Evolutionary conservation across 1,284 basidiomycete genomes (phyloP).

Genomic region (Trametes polyzona): DNA sequence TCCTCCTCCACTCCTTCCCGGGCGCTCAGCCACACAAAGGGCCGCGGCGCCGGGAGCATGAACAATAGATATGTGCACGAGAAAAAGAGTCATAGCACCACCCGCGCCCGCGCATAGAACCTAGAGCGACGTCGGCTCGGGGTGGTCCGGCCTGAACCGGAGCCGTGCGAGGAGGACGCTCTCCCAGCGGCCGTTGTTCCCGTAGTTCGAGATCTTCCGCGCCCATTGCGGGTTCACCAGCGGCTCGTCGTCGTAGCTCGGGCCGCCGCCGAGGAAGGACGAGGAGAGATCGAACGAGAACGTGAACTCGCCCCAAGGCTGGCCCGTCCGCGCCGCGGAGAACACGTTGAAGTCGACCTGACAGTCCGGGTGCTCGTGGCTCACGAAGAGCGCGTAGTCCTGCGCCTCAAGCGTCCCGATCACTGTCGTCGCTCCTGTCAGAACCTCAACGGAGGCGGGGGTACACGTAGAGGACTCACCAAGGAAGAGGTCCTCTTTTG

Average conservation of each 20-base stretch:
- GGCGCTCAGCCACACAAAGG: too few species aligned
- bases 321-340: slow-evolving; percentile 36
- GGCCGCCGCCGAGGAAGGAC: slow-evolving; percentile 36
- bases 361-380: slow-evolving; percentile 68
- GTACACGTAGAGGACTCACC: slow-evolving; percentile 46
- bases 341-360: slow-evolving; percentile 66
- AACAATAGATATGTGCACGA: too few species aligned
- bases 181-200: slow-evolving; percentile 39
- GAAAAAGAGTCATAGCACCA: too few species aligned
- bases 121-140: slow-evolving; percentile 55
- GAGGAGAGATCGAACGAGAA: slow-evolving; percentile 46
- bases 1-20: too few species aligned
- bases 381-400: slow-evolving; percentile 72
- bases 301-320: slow-evolving; percentile 72
- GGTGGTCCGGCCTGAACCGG: slow-evolving; percentile 58
- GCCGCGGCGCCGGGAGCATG: too few species aligned
- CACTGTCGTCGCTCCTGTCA: slow-evolving; percentile 44
- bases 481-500: slow-evolving; percentile 71
- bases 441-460: not conserved
- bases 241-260: slow-evolving; percentile 20
- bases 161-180: slow-evolving; percentile 55
- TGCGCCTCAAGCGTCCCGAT: slow-evolving; percentile 69
- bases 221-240: slow-evolving; percentile 13
- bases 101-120: too few species aligned
- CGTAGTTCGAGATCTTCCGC: slow-evolving; percentile 17